A percentile compares a stretch with the other conserved stretches of the same genome.
Evolutionary conservation across 768 basidiomycete species (phyloP).

Genomic region (Nevesoporus exiguus): DNA sequence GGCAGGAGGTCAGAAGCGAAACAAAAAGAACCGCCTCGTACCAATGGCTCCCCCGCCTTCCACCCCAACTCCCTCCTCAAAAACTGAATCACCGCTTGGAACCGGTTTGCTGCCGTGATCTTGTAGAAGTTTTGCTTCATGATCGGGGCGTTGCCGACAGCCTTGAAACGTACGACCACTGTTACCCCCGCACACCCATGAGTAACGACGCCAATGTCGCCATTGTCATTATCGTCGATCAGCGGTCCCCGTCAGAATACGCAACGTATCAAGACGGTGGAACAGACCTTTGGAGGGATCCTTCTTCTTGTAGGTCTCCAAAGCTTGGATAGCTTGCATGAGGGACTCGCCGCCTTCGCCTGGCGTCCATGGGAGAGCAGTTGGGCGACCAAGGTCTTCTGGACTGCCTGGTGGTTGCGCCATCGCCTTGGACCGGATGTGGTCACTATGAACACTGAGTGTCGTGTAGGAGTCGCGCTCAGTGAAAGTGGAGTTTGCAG

Average conservation of each 20-base stretch:
- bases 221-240: neutral
- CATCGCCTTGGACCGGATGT: slow-evolving; percentile 17
- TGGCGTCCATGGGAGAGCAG: slow-evolving; percentile 31
- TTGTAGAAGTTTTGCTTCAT: slow-evolving; percentile 99
- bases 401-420: slow-evolving; percentile 32
- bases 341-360: slow-evolving; percentile 31
- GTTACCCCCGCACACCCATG: too few relatives aligned
- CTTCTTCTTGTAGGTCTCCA: slow-evolving; percentile 86
- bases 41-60: slow-evolving; percentile 83
- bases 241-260: neutral
- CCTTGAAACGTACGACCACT: slow-evolving; percentile 98
- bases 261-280: neutral
- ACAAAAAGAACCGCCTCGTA: slow-evolving; percentile 34
- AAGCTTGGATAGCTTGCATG: slow-evolving; percentile 59
- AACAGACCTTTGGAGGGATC: slow-evolving; percentile 69
- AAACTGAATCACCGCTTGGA: slow-evolving; percentile 94
- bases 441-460: slow-evolving; percentile 1
- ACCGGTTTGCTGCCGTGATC: slow-evolving; percentile 90
- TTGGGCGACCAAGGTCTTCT: slow-evolving; percentile 33
- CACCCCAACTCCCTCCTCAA: slow-evolving; percentile 84
- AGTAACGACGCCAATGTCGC: too few relatives aligned
- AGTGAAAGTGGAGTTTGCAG: neutral
- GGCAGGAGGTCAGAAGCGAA: neutral
- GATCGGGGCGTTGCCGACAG: slow-evolving; percentile 95
- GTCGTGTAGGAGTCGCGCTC: neutral